phyloP scores from a whole-genome alignment of 2,329 filamentous ascomycete species.

The Tolypocladium album region DNA sequence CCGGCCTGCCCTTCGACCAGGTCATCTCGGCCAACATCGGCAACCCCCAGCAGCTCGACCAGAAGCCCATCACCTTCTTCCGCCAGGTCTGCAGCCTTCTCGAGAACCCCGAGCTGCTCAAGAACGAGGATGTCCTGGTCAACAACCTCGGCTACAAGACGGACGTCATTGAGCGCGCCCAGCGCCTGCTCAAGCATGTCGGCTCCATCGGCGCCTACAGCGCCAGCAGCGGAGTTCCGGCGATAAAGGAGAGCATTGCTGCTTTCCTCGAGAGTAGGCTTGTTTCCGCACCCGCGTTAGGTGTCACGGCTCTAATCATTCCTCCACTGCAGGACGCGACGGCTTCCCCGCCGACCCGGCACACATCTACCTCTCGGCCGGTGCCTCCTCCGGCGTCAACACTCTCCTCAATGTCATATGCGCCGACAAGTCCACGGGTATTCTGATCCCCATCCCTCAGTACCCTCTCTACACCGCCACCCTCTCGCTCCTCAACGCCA shows the following conservation, averaged over 20 bases:
- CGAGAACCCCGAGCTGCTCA: conserved; percentile 77
- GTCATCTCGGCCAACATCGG: conserved; percentile 98
- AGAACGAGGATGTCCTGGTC: conserved; percentile 71
- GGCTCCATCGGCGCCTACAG: conserved; percentile 95
- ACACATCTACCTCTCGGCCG: conserved; percentile 82
- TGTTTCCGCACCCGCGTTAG: neutral
- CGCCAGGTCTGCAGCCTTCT: conserved; percentile 87
- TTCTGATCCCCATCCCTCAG: conserved; percentile 92
- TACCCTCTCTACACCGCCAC: conserved; percentile 97
- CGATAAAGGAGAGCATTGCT: conserved; percentile 81
- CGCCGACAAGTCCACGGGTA: conserved; percentile 62
- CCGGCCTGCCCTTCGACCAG: conserved; percentile 66
- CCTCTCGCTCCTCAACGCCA: conserved; percentile 72
- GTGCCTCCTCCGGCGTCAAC: conserved; percentile 90
- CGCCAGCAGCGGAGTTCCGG: conserved; percentile 78
- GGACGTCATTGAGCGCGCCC: conserved; percentile 79
- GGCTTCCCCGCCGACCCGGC: conserved; percentile 73
- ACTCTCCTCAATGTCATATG: conserved; percentile 87
- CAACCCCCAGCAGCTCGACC: conserved; percentile 96
- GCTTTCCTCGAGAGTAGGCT: conserved; percentile 80
- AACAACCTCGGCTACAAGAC: conserved; percentile 73
- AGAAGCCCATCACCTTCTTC: conserved; percentile 99
- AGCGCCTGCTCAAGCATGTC: conserved; percentile 68
- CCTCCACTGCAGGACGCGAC: conserved; percentile 53
- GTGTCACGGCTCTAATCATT: neutral